Evolutionary conservation across 768 basidiomycete species (phyloP), one percentile per base, ranked within the genome.

Genomic region (Coprinopsis marcescibilis): DNA sequence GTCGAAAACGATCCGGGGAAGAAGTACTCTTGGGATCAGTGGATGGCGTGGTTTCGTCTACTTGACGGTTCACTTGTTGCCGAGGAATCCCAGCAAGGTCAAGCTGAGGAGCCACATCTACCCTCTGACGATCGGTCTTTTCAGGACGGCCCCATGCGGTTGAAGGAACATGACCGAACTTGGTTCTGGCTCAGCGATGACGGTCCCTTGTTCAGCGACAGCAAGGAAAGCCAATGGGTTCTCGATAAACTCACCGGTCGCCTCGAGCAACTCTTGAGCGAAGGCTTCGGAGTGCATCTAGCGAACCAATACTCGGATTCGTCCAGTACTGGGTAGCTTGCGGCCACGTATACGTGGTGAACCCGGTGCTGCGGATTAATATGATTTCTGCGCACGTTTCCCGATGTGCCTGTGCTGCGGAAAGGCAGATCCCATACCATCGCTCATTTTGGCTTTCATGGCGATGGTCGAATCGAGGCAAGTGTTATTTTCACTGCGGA

Each of bases 151-250:
- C 32, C 20, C 19, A 25, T 29, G 46, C 7, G 21, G 13, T 17
- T 29, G 15, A 39, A 4, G 25, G 3, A 14, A 29, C 1, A 14
- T 15, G 26, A 55, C 11, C 58, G 55, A 63, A 52, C 40, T 4
- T 68, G 64, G 65, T 63, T 64, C 2, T 71, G 69, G 71, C 51
- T 70, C 24, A 60, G 60, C 0, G 69, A 70, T 44, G 59, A 68
- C 0, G 68, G 71, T 6, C 70, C 71, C 17, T 54, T 72, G 24
- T 65, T 71, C 43, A 69, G 66, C 35, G 42, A 49, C 5, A 52
- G 58, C 3, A 61, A 60, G 8, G 71, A 70, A 50, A 63, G 64
- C 15, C 58, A 67, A 46, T 70, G 71, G 71, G 42, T 72, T 3
- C 47, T 72, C 17, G 55, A 57, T 21, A 65, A 61, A 51, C 45